Evolutionary conservation across 2,329 filamentous ascomycete species (phyloP), one percentile per base, ranked within the genome.

Genomic region (Pseudonectria buxi): DNA sequence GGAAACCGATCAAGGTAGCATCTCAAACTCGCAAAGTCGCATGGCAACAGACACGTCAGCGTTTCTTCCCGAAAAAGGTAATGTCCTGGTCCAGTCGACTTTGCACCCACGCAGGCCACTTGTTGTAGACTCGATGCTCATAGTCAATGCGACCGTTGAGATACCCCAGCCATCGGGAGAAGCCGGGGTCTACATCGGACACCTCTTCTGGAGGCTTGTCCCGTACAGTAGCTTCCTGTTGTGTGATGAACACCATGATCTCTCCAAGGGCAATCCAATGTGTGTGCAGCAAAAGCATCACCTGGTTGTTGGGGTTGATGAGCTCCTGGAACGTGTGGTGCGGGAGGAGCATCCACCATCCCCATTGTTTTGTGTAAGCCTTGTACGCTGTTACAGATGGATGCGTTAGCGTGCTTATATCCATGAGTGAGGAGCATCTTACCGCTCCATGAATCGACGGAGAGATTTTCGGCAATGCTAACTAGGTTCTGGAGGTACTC

Each of bases 331-430:
- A 76, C 31, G 64, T 58, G 25, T 63, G 59, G 44, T 76, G 72
- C 7, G 71, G 67, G 7, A 77, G 61, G 51, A 71, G 63, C 63
- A 76, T 76, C 72, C 72, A 76, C 73, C 72, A 77, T 4, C 52
- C 62, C 49, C 73, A 76, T 46, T 74, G 70, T 35, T 61, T 56
- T 28, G 61, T 61, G 34, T 75, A 62, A n/a, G 65, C 57, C 41
- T 66, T 59, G 48, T 74, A 75, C 12, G 71, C 72, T 72, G 26
- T 4, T 10, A 13, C 11, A 5, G 11, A 14, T 25, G 9, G 30
- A 32, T 47, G 35, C 48, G 32, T 28, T 31, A n/a, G 10, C 9
- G 3, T 24, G n/a, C 1, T 5, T 24, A 4, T 9, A 25, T 1
- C 14, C 16, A 3, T 14, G 7, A 6, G 10, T 11, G 9, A 9